These are phyloP conservation scores for Thalassiosira mediterranea DNA, from an alignment of 352 stramenopile genomes.

Conservation along the genomic window DNA sequence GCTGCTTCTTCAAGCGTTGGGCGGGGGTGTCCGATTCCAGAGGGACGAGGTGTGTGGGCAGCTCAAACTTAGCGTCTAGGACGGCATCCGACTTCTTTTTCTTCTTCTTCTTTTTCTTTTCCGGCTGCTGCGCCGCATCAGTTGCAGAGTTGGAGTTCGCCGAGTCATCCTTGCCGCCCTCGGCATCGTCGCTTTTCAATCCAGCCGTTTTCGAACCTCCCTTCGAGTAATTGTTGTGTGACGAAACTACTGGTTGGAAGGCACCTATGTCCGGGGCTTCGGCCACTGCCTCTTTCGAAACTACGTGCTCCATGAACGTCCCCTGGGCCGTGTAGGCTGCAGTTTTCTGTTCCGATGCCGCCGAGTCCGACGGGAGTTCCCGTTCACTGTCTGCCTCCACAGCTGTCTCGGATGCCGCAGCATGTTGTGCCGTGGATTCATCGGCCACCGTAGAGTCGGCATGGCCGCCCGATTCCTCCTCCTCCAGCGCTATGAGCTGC, in stretches of 20 bases:
- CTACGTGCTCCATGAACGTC: conserved; percentile 36
- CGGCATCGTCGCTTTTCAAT: conserved; percentile 7
- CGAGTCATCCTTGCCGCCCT: conserved; percentile 6
- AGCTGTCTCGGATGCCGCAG: background rate
- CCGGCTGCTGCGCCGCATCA: conserved; percentile 16
- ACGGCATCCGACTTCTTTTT: conserved; percentile 23
- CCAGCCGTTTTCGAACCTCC: conserved; percentile 1
- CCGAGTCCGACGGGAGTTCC: conserved; percentile 1
- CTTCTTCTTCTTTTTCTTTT: conserved; percentile 58
- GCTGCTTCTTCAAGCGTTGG: conserved; percentile 68
- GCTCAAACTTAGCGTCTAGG: conserved; percentile 43
- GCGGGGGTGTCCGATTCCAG: conserved; percentile 66
- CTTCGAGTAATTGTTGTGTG: background rate
- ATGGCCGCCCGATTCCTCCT: conserved; percentile 10
- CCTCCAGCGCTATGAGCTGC: conserved; percentile 67
- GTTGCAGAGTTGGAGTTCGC: conserved; percentile 1
- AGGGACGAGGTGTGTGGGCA: conserved; percentile 47
- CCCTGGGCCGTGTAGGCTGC: conserved; percentile 30
- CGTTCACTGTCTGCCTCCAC: background rate
- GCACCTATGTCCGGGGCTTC: conserved; percentile 43
- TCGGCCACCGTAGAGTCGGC: background rate
- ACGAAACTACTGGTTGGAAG: conserved; percentile 36
- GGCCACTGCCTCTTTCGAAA: conserved; percentile 9
- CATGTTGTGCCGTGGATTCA: background rate
- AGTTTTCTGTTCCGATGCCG: background rate